phyloP scores from a whole-genome alignment of 257 asterid genomes.

The Fraxinus cuspidata region DNA sequence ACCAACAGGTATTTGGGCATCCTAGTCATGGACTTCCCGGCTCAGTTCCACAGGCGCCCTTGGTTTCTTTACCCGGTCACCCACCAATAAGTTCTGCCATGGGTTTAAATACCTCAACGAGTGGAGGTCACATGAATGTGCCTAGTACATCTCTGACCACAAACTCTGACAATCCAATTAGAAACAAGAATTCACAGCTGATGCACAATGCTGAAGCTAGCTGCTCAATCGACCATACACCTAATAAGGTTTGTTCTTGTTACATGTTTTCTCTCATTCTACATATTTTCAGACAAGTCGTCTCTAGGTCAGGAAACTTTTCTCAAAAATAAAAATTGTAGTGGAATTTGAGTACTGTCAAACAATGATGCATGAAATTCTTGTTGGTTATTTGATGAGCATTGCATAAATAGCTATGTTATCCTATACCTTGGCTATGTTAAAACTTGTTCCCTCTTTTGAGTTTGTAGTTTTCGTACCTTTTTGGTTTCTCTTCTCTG shows the following conservation, averaged over 20 bases:
- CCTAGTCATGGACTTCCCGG: conserved; percentile 58
- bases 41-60: conserved; percentile 47
- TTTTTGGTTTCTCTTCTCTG: not conserved
- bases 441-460: not conserved
- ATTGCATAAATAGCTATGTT: not conserved
- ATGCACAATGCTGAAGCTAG: conserved; percentile 43
- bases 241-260: conserved; percentile 56
- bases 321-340: not conserved
- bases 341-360: not conserved
- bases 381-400: not conserved
- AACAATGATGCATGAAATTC: not conserved
- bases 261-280: not conserved
- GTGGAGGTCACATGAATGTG: conserved; percentile 36
- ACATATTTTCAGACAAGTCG: not conserved
- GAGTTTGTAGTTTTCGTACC: not conserved
- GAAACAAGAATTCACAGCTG: conserved; percentile 30
- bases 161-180: conserved; percentile 31
- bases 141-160: conserved; percentile 36
- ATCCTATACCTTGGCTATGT: conserved; percentile 2
- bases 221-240: conserved; percentile 29
- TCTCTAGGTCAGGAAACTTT: not conserved
- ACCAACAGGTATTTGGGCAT: conserved; percentile 50
- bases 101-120: conserved; percentile 35
- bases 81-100: conserved; percentile 33
- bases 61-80: conserved; percentile 44